Evolutionary conservation across 768 basidiomycete genomes (phyloP).

Genomic region (Sporobolomyces pararoseus): DNA sequence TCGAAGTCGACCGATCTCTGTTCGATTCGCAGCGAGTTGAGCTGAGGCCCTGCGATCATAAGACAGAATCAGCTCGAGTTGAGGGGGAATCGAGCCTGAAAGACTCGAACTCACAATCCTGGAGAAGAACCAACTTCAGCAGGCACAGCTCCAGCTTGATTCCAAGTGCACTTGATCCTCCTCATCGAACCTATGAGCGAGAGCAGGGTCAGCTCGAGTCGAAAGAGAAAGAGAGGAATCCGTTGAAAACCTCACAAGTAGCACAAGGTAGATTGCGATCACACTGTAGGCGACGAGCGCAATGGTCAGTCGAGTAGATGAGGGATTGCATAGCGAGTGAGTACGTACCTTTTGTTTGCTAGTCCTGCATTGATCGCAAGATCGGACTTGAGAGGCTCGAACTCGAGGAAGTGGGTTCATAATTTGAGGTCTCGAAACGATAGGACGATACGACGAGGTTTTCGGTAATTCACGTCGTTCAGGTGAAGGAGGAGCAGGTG

Average conservation of each 20-base stretch:
- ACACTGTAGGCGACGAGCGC: neutral
- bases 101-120: neutral
- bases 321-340: too few relatives aligned
- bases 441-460: too few relatives aligned
- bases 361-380: slow-evolving; percentile 12
- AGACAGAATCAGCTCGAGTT: neutral
- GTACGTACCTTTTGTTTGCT: slow-evolving; percentile 1
- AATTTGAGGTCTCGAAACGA: neutral
- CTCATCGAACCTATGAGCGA: neutral
- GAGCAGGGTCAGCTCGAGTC: too few relatives aligned
- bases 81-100: neutral
- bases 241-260: neutral
- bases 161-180: neutral
- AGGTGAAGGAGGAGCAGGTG: neutral
- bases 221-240: neutral
- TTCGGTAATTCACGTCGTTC: neutral
- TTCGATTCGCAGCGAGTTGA: neutral
- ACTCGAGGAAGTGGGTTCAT: neutral
- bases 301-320: too few relatives aligned
- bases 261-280: slow-evolving; percentile 9
- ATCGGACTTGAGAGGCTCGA: neutral
- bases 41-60: neutral
- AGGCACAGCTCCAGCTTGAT: neutral
- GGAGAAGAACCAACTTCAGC: neutral
- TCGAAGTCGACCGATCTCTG: slow-evolving; percentile 8